Conservation (phyloP, 257 asterid species). For the Nicotiana tabacum region DNA sequence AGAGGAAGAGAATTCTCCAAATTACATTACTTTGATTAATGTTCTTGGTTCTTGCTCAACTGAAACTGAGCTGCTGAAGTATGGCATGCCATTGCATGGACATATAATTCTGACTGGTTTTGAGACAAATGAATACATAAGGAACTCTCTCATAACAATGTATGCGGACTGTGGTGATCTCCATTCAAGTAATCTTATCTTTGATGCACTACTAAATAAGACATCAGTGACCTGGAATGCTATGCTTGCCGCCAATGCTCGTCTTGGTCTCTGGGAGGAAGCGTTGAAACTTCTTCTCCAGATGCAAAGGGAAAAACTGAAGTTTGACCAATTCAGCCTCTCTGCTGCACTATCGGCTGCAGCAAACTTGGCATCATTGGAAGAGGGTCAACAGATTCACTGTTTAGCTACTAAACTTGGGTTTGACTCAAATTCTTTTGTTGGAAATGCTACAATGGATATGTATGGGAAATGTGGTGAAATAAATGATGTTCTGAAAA, state of each 20-base stretch:
- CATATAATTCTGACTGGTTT: slow-evolving; percentile 44
- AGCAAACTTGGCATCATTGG: slow-evolving; percentile 66
- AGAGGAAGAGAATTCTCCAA: slow-evolving; percentile 35
- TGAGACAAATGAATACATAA: slow-evolving; percentile 59
- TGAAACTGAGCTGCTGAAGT: slow-evolving; percentile 40
- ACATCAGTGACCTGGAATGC: slow-evolving; percentile 72
- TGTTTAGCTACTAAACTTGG: slow-evolving; percentile 66
- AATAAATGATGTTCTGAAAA: slow-evolving; percentile 48
- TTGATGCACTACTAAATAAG: slow-evolving; percentile 32
- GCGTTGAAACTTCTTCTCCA: slow-evolving; percentile 59
- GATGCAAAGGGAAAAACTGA: slow-evolving; percentile 71
- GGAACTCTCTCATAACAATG: slow-evolving; percentile 75
- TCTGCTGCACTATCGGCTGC: slow-evolving; percentile 74
- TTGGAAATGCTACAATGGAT: slow-evolving; percentile 63
- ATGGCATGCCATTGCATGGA: slow-evolving; percentile 73
- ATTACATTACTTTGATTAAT: slow-evolving; percentile 65
- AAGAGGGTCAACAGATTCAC: slow-evolving; percentile 69
- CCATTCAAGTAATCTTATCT: slow-evolving; percentile 51
- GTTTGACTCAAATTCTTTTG: slow-evolving; percentile 41
- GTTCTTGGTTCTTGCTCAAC: slow-evolving; percentile 63
- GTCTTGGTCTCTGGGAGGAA: slow-evolving; percentile 71
- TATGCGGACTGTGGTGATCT: slow-evolving; percentile 84
- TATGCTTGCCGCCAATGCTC: slow-evolving; percentile 76
- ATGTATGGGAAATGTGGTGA: slow-evolving; percentile 93
- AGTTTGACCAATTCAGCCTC: slow-evolving; percentile 71